Conservation (phyloP, 495 filamentous ascomycete species). For the Aspergillus heteromorphus region DNA sequence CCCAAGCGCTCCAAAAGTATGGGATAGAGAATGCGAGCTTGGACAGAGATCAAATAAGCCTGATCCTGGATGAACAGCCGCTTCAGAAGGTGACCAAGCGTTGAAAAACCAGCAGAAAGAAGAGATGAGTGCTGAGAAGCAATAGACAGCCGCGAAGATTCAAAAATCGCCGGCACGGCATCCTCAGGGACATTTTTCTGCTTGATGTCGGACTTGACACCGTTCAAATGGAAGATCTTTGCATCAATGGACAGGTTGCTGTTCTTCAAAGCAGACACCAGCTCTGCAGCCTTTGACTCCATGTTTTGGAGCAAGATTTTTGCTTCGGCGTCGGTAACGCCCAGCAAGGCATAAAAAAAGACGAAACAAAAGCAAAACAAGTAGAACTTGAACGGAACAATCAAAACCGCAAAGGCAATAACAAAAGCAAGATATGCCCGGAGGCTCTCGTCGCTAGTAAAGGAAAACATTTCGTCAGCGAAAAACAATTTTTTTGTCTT, state of each 20-base stretch:
- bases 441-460: not conserved
- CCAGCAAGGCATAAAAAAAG: constrained; percentile 15
- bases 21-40: constrained; percentile 59
- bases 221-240: constrained; percentile 64
- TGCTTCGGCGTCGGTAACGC: constrained; percentile 9
- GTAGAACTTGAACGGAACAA: constrained; percentile 2
- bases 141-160: constrained; percentile 63
- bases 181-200: constrained; percentile 75
- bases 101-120: constrained; percentile 72
- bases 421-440: not conserved
- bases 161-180: constrained; percentile 68
- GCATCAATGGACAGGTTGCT: constrained; percentile 60
- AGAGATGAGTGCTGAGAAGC: constrained; percentile 64
- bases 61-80: constrained; percentile 78
- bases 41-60: constrained; percentile 58
- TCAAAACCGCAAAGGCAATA: not conserved
- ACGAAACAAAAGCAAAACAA: constrained; percentile 2
- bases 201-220: constrained; percentile 80
- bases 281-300: constrained; percentile 48
- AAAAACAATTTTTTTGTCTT: not conserved
- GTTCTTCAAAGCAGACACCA: constrained; percentile 62
- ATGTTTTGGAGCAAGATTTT: constrained; percentile 21
- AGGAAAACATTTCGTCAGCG: not conserved
- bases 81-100: constrained; percentile 77
- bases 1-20: constrained; percentile 79